These are phyloP conservation scores for Boletus coccyginus DNA, from an alignment of 768 basidiomycete genomes.

Conservation along the genomic window DNA sequence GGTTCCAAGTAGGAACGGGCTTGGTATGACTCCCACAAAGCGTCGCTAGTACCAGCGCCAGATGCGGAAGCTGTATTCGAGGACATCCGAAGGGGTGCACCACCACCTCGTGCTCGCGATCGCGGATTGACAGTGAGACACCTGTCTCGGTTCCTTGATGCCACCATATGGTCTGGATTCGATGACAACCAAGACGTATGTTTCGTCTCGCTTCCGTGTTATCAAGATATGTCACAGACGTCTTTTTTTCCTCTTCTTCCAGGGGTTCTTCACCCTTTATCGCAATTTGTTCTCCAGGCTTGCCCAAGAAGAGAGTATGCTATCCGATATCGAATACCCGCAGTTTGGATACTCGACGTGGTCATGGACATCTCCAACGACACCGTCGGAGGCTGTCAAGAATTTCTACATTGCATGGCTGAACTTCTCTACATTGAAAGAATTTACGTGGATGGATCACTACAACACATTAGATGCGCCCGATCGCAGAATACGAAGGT, in stretches of 20 bases:
- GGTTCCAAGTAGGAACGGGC: conserved; percentile 80
- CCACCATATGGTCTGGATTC: conserved; percentile 61
- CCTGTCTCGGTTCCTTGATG: conserved; percentile 80
- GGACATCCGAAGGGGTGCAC: conserved; percentile 71
- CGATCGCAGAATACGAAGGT: conserved; percentile 82
- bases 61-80: conserved; percentile 86
- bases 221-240: not conserved
- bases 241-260: not conserved
- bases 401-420: conserved; percentile 85
- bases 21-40: conserved; percentile 95
- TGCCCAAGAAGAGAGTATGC: conserved; percentile 65
- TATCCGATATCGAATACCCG: conserved; percentile 58
- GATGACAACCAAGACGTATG: conserved; percentile 62
- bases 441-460: conserved; percentile 83
- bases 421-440: conserved; percentile 83
- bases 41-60: conserved; percentile 73
- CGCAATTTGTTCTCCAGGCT: conserved; percentile 83
- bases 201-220: conserved; percentile 8
- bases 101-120: conserved; percentile 53
- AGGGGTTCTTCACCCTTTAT: conserved; percentile 93
- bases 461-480: conserved; percentile 86
- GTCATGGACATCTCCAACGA: conserved; percentile 57
- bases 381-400: conserved; percentile 50
- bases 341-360: conserved; percentile 80
- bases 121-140: conserved; percentile 81